Evolutionary conservation across 768 basidiomycete genomes (phyloP).

Genomic region (Trametes coccinea): DNA sequence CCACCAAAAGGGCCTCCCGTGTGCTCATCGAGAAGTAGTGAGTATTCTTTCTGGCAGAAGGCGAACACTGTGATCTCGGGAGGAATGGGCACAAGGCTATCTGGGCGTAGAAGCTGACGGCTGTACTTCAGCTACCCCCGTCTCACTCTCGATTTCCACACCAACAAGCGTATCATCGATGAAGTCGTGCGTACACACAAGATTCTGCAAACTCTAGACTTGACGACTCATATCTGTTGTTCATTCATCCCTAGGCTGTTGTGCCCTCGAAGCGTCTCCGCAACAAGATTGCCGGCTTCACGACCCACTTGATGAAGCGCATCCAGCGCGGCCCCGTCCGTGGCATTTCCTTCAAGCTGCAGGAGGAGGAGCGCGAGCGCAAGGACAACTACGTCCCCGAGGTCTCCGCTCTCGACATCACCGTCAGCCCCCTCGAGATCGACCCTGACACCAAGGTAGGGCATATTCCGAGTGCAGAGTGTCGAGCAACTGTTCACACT

Average conservation of each 20-base stretch:
- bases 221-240: not conserved
- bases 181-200: slow-evolving; percentile 70
- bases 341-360: slow-evolving; percentile 99
- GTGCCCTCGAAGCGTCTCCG: slow-evolving; percentile 98
- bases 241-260: slow-evolving; percentile 54
- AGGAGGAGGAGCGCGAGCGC: slow-evolving; percentile 98
- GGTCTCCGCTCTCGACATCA: slow-evolving; percentile 90
- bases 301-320: slow-evolving; percentile 99
- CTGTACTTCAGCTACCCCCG: slow-evolving; percentile 80
- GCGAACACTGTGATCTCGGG: not conserved
- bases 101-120: slow-evolving; percentile 1
- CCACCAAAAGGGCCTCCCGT: slow-evolving; percentile 98
- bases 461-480: slow-evolving; percentile 9
- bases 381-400: slow-evolving; percentile 99
- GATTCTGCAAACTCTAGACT: not conserved
- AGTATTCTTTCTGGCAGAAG: slow-evolving; percentile 33
- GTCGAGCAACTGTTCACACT: not conserved
- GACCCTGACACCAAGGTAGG: slow-evolving; percentile 92
- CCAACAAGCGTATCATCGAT: slow-evolving; percentile 98
- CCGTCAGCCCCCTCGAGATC: slow-evolving; percentile 74
- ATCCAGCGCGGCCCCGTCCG: slow-evolving; percentile 98
- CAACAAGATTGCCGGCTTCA: slow-evolving; percentile 99
- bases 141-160: slow-evolving; percentile 99
- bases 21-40: slow-evolving; percentile 99
- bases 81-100: not conserved